Evolutionary conservation across 768 basidiomycete genomes (phyloP), one percentile per base, ranked within the genome.

Genomic region (Naematelia aurantialba): DNA sequence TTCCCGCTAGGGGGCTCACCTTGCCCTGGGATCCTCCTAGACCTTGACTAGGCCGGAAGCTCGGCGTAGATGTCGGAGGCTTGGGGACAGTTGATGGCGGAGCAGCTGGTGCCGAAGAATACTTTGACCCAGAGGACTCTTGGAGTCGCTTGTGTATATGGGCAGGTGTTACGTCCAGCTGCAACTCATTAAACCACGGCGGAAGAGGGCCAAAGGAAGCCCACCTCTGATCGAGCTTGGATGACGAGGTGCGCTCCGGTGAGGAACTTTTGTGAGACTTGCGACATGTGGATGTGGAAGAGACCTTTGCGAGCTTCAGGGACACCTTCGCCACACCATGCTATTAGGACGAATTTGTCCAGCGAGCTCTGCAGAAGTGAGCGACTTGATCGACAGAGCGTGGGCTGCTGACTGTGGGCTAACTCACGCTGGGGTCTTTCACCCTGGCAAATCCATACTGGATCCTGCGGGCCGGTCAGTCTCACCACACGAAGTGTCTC

Each of bases 241-340:
- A 76, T 64, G 51, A 72, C 65, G 5, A 76, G 58, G 52, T 76
- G 75, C 0, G 87, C 83, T 42, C 89, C 89, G 4, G 85, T 85
- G 46, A 98, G 81, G 76, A 87, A 93, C 57, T 81, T 84, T 44
- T 86, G 82, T 29, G 66, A 60, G 8, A 98, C 88, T 1, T 90
- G 83, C 46, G 83, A 82, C 5, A 91, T 85, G 76, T 97, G 93
- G 5, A 85, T 87, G 70, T 90, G 87, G 80, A 94, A 94, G 22
- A 96, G 81, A 5, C 94, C 94, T 76, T 98, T 98, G 78, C 89
- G 87, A 19, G 82, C 81, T 75, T 86, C 90, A 12, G 94, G 94
- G 0, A 98, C 94, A 58, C 94, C 94, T 70, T 94, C 93, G 45
- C 94, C 94, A 67, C 91, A 91, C 93, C 94, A 96, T 69, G 91